These are phyloP conservation scores for Xylaria sp. DNA, from an alignment of 2,329 filamentous ascomycete genomes.

Conservation along the genomic window DNA sequence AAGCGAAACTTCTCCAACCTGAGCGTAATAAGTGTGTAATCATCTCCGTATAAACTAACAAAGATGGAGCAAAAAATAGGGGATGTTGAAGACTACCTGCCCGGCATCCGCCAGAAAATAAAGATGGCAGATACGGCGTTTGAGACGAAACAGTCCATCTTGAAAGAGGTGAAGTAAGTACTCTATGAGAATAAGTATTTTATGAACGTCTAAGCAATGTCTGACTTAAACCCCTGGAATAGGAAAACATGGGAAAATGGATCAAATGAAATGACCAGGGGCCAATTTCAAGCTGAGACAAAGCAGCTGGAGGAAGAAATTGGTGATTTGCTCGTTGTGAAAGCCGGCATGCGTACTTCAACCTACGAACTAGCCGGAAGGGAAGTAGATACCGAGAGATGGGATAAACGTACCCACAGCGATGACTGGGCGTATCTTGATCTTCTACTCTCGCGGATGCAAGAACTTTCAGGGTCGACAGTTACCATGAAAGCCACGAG, in stretches of 20 bases:
- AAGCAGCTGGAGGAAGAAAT: not conserved
- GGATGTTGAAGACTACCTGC: too few relatives aligned
- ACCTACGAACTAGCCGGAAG: conserved; percentile 4
- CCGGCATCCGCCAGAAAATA: too few relatives aligned
- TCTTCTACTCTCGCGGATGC: not conserved
- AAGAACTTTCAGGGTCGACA: not conserved
- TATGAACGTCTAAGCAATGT: too few relatives aligned
- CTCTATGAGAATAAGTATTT: too few relatives aligned
- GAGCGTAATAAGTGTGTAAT: too few relatives aligned
- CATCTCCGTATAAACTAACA: too few relatives aligned
- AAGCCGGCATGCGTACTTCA: not conserved
- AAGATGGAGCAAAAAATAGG: too few relatives aligned
- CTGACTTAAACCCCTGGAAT: too few relatives aligned
- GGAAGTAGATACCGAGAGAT: not conserved
- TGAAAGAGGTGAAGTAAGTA: not conserved
- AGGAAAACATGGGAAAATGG: not conserved
- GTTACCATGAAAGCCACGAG: not conserved
- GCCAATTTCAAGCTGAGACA: not conserved
- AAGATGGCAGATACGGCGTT: not conserved
- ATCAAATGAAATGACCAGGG: not conserved
- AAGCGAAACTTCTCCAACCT: too few relatives aligned
- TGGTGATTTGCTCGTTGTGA: not conserved
- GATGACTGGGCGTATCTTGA: not conserved
- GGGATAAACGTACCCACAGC: not conserved
- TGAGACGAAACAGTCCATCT: not conserved